These are phyloP conservation scores for Aspergillus novofumigatus DNA, from an alignment of 2,329 filamentous ascomycete species.

Conservation along the genomic window DNA sequence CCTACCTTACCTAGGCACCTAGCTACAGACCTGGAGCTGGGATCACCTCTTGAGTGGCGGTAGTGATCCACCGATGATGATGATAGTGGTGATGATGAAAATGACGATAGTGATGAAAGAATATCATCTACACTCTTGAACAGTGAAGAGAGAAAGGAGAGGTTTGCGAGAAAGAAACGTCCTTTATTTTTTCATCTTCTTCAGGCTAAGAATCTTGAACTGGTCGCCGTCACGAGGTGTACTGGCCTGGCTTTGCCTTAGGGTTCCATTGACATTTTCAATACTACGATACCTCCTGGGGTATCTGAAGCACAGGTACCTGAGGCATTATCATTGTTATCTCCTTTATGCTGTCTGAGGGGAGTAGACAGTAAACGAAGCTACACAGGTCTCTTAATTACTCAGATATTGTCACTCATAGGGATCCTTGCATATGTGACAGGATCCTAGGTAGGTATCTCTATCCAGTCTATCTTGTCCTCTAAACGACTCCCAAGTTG, in stretches of 20 bases:
- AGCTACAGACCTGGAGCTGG: background rate
- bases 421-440: background rate
- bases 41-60: too few relatives aligned
- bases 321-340: background rate
- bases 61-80: constrained; percentile 6
- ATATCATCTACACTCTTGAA: background rate
- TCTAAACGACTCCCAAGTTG: background rate
- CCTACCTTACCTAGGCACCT: background rate
- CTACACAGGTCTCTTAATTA: background rate
- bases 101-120: constrained; percentile 10
- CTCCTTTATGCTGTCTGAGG: background rate
- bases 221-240: background rate
- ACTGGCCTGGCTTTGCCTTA: background rate
- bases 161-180: background rate
- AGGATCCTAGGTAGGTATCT: background rate
- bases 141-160: background rate
- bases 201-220: background rate
- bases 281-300: too few relatives aligned
- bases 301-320: background rate
- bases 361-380: background rate
- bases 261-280: background rate
- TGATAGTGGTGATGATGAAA: constrained; percentile 10
- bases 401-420: too few relatives aligned
- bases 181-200: background rate
- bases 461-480: background rate